A percentile compares a stretch with the other conserved stretches of the same genome.
These are phyloP conservation scores for Vigna unguiculata DNA, from an alignment of 306 rosid genomes.

Conservation along the genomic window DNA sequence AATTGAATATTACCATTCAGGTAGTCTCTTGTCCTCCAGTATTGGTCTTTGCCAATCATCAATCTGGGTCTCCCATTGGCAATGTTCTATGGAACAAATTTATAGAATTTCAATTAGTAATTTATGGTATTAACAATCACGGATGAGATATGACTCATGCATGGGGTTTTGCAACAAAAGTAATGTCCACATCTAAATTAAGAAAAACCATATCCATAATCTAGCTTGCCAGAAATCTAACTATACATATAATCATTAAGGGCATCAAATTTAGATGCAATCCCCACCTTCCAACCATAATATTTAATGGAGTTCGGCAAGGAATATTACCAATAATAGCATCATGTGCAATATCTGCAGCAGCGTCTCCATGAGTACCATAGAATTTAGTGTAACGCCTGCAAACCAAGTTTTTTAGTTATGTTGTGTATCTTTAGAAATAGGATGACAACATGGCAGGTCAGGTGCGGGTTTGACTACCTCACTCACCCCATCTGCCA, in stretches of 20 bases:
- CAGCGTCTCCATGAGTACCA: slow-evolving; percentile 79
- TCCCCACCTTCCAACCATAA: slow-evolving; percentile 33
- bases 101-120: slow-evolving; percentile 20
- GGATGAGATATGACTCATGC: slow-evolving; percentile 18
- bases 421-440: slow-evolving; percentile 15
- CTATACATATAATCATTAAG: neutral
- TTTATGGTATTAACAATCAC: slow-evolving; percentile 31
- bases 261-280: slow-evolving; percentile 33
- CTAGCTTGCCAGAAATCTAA: slow-evolving; percentile 35
- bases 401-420: slow-evolving; percentile 50
- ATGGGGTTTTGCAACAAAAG: slow-evolving; percentile 24
- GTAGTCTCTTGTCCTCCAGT: slow-evolving; percentile 89
- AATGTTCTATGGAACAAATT: slow-evolving; percentile 61
- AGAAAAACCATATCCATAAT: slow-evolving; percentile 26
- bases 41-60: slow-evolving; percentile 96
- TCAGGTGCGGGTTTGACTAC: too few species aligned
- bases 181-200: slow-evolving; percentile 29
- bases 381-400: slow-evolving; percentile 96
- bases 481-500: too few species aligned
- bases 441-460: too few species aligned
- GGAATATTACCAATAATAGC: slow-evolving; percentile 78
- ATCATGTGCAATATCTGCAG: slow-evolving; percentile 84
- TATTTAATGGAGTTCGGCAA: slow-evolving; percentile 35
- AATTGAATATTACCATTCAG: slow-evolving; percentile 80
- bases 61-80: slow-evolving; percentile 85